These are phyloP conservation scores for Lentinus polychrous DNA, from an alignment of 1,284 basidiomycete genomes.

Conservation along the genomic window DNA sequence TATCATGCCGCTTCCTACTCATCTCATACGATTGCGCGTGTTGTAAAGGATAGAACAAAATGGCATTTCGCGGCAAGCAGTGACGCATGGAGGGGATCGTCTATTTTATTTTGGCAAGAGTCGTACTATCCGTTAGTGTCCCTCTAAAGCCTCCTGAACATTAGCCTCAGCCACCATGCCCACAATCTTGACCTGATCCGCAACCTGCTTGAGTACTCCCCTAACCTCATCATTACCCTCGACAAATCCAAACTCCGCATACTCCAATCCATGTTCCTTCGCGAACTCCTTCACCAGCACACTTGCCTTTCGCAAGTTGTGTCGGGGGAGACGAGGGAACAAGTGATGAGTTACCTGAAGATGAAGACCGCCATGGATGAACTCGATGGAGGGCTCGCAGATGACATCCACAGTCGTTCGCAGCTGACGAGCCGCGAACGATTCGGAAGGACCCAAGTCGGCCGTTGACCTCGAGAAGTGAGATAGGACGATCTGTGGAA, in stretches of 20 bases:
- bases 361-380: slow-evolving; percentile 90
- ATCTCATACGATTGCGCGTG: slow-evolving; percentile 1
- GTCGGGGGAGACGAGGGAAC: slow-evolving; percentile 91
- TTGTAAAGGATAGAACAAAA: slow-evolving; percentile 1
- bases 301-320: slow-evolving; percentile 84
- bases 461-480: slow-evolving; percentile 95
- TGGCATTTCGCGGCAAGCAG: not conserved
- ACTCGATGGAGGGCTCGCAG: slow-evolving; percentile 78
- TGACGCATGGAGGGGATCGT: not conserved
- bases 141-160: slow-evolving; percentile 49
- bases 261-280: slow-evolving; percentile 75
- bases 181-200: slow-evolving; percentile 75
- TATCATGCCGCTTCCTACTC: not conserved
- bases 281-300: slow-evolving; percentile 83
- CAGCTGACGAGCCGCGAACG: slow-evolving; percentile 89
- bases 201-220: slow-evolving; percentile 72
- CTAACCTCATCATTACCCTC: slow-evolving; percentile 78
- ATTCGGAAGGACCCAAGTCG: slow-evolving; percentile 87
- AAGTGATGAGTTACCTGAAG: slow-evolving; percentile 97
- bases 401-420: slow-evolving; percentile 95
- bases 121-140: slow-evolving; percentile 9
- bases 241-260: slow-evolving; percentile 87
- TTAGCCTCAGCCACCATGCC: slow-evolving; percentile 66
- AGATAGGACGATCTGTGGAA: slow-evolving; percentile 84
- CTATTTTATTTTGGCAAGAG: not conserved